Evolutionary conservation across 495 filamentous ascomycete genomes (phyloP).

Genomic region (Neurospora sp.): DNA sequence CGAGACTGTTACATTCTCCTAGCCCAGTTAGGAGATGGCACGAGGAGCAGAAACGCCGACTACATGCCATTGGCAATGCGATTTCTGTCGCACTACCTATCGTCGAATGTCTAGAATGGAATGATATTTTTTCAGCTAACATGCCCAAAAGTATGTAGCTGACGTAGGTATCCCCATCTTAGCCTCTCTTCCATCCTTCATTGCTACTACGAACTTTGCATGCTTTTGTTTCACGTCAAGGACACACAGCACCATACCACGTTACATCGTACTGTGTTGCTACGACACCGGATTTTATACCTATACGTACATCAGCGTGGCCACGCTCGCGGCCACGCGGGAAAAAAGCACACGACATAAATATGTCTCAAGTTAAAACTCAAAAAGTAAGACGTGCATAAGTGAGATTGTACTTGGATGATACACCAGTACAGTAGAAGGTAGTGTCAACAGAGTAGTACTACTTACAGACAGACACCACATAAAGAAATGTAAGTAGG

Average conservation of each 20-base stretch:
- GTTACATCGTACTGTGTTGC: background rate
- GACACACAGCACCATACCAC: background rate
- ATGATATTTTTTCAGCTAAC: too few species aligned
- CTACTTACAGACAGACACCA: background rate
- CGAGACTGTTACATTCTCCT: too few species aligned
- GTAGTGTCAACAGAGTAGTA: background rate
- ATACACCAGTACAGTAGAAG: background rate
- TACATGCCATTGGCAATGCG: background rate
- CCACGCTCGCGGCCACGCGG: background rate
- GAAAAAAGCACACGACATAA: background rate
- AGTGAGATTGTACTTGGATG: background rate
- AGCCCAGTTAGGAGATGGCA: too few species aligned
- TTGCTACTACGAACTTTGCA: background rate
- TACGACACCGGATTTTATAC: background rate
- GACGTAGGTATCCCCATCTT: background rate
- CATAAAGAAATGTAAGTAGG: background rate
- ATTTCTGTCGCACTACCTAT: background rate
- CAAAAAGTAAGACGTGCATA: background rate
- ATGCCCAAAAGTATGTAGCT: background rate
- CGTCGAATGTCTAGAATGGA: too few species aligned
- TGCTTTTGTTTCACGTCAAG: background rate
- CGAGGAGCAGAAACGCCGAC: background rate
- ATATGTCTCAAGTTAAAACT: background rate
- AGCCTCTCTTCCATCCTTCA: background rate
- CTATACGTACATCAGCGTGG: background rate